Evolutionary conservation across 345 rosid genomes (phyloP).

Genomic region (Viola odorata): DNA sequence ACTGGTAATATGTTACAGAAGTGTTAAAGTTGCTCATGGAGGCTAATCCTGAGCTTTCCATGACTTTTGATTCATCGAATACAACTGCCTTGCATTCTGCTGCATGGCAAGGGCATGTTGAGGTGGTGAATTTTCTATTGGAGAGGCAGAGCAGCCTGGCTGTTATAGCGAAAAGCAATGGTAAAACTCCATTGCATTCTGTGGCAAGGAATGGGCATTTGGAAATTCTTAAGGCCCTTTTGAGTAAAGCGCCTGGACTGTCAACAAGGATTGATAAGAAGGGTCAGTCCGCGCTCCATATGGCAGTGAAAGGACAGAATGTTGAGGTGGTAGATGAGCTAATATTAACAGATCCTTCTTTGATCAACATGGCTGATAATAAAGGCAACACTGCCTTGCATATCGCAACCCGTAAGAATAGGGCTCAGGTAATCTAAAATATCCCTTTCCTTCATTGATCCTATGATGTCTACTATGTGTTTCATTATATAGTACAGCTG

Average conservation of each 20-base stretch:
- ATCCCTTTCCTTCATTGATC: not conserved
- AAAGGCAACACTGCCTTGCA: conserved; percentile 86
- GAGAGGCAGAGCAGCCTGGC: conserved; percentile 54
- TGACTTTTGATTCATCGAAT: conserved; percentile 71
- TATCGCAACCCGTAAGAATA: conserved; percentile 64
- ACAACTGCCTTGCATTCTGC: conserved; percentile 80
- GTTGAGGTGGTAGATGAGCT: conserved; percentile 53
- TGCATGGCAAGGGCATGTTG: conserved; percentile 71
- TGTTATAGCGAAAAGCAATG: conserved; percentile 59
- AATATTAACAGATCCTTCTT: conserved; percentile 35
- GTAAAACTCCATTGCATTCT: conserved; percentile 77
- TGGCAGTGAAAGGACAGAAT: conserved; percentile 88
- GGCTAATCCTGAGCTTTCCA: conserved; percentile 53
- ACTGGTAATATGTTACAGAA: conserved; percentile 33
- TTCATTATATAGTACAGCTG: too few species aligned
- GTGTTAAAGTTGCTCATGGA: conserved; percentile 59
- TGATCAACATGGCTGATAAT: conserved; percentile 60
- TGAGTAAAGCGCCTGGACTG: conserved; percentile 49
- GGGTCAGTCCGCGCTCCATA: conserved; percentile 83
- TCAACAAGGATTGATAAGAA: conserved; percentile 59
- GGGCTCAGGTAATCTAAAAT: conserved; percentile 46
- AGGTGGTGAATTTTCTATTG: conserved; percentile 58
- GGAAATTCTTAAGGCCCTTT: conserved; percentile 59
- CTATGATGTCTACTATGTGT: too few species aligned
- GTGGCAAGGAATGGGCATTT: conserved; percentile 84